Evolutionary conservation across 139 green algal species (phyloP).

Genomic region (Limnomonas spitsbergensis): DNA sequence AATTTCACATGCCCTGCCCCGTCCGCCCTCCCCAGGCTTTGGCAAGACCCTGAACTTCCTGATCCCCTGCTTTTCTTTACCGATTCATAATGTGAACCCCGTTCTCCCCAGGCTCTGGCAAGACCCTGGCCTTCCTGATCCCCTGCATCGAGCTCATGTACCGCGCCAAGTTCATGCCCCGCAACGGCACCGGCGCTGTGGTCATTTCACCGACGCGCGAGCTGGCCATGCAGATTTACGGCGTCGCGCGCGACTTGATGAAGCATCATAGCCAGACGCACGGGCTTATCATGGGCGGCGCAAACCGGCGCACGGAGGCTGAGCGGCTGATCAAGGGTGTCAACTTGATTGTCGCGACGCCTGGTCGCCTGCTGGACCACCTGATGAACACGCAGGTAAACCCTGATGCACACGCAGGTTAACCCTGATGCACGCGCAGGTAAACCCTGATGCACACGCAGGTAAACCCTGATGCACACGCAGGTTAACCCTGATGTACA

Average conservation of each 20-base stretch:
- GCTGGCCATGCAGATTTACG: constrained; percentile 94
- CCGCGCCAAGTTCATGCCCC: constrained; percentile 87
- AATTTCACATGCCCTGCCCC: no score
- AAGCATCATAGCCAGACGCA: constrained; percentile 91
- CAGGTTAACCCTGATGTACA: no score
- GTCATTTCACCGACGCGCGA: constrained; percentile 93
- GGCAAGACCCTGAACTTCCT: constrained; percentile 98
- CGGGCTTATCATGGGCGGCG: constrained; percentile 94
- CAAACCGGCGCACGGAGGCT: constrained; percentile 92
- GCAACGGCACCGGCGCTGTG: constrained; percentile 90
- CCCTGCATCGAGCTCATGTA: constrained; percentile 89
- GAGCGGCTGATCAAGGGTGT: constrained; percentile 93
- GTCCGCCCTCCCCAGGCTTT: constrained; percentile 63
- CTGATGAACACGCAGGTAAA: constrained; percentile 79
- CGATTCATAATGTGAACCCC: no score
- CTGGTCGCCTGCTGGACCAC: constrained; percentile 95
- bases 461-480: no score
- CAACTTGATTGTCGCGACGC: constrained; percentile 92
- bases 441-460: no score
- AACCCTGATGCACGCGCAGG: no score
- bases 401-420: no score
- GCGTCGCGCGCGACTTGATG: constrained; percentile 89
- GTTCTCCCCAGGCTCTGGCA: constrained; percentile 78
- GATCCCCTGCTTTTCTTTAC: not conserved
- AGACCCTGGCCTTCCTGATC: constrained; percentile 97